A percentile compares a stretch with the other conserved stretches of the same genome.
Conservation (phyloP, 345 rosid species). For the Pseudoturritis turrita region DNA sequence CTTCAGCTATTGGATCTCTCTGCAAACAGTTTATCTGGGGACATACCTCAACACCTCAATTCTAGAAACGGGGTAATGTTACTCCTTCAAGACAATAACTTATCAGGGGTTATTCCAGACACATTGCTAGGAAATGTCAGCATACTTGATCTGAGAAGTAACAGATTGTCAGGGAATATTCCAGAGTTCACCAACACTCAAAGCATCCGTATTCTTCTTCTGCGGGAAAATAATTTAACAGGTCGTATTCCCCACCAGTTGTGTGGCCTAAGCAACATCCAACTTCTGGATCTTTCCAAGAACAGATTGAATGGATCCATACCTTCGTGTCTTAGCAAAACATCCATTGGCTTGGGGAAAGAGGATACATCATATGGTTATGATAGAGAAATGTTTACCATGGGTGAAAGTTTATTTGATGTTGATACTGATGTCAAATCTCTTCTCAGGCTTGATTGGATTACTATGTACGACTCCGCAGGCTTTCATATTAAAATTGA, state of each 20-base stretch:
- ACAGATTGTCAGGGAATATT: not conserved
- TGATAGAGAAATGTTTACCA: no score
- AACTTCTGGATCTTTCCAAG: not conserved
- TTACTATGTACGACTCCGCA: not conserved
- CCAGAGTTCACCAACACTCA: not conserved
- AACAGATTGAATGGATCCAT: conserved; percentile 1
- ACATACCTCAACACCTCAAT: not conserved
- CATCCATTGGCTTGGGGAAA: not conserved
- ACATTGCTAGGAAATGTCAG: not conserved
- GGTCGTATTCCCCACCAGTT: not conserved
- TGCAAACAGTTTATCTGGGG: not conserved
- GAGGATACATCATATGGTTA: not conserved
- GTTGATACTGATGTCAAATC: no score
- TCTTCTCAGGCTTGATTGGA: not conserved
- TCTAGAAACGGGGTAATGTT: accelerated
- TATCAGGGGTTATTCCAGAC: not conserved
- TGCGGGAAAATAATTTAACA: not conserved
- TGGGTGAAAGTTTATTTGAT: no score
- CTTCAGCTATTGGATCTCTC: conserved; percentile 7
- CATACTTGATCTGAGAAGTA: not conserved
- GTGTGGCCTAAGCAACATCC: not conserved
- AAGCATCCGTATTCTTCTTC: not conserved
- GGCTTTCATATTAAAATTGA: not conserved
- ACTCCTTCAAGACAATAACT: not conserved
- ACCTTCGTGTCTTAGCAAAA: conserved; percentile 3